Percentiles rank a stretch among this genome's conserved stretches.
phyloP scores from a whole-genome alignment of 208 protist species.

The Trichomonas vaginalis region DNA sequence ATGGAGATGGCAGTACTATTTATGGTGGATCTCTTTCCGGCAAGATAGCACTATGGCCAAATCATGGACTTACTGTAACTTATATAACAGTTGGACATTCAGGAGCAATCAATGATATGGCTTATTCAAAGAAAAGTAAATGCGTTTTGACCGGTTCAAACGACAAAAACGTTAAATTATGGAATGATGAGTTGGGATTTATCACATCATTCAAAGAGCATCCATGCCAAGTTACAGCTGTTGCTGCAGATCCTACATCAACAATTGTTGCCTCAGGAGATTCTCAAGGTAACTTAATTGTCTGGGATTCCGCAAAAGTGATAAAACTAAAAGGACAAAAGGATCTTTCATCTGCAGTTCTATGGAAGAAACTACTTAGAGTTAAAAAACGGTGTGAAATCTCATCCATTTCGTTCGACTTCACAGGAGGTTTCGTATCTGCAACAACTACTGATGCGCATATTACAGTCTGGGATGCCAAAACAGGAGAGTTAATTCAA shows the following conservation, averaged over 20 bases:
- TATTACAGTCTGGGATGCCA: not conserved
- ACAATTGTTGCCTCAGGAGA: not conserved
- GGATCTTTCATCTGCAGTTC: no score
- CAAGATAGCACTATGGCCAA: not conserved
- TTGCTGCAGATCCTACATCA: no score
- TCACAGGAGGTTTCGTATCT: not conserved
- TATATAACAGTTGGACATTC: not conserved
- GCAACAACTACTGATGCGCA: not conserved
- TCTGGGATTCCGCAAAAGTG: not conserved
- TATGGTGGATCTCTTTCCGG: not conserved
- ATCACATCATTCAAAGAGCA: not conserved
- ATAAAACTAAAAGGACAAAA: no score
- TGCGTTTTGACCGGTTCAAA: not conserved
- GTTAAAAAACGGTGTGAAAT: not conserved
- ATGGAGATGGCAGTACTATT: not conserved
- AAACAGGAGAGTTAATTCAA: not conserved
- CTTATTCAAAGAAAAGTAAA: not conserved
- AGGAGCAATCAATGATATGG: not conserved
- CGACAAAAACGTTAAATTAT: not conserved
- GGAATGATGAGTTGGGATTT: not conserved
- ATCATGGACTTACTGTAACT: not conserved
- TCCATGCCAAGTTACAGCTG: not conserved
- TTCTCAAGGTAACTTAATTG: not conserved
- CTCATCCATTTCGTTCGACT: not conserved
- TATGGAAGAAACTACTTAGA: not conserved